Evolutionary conservation across 139 green algal species (phyloP), one percentile per base, ranked within the genome.

Genomic region (Tetradesmus obliquus): DNA sequence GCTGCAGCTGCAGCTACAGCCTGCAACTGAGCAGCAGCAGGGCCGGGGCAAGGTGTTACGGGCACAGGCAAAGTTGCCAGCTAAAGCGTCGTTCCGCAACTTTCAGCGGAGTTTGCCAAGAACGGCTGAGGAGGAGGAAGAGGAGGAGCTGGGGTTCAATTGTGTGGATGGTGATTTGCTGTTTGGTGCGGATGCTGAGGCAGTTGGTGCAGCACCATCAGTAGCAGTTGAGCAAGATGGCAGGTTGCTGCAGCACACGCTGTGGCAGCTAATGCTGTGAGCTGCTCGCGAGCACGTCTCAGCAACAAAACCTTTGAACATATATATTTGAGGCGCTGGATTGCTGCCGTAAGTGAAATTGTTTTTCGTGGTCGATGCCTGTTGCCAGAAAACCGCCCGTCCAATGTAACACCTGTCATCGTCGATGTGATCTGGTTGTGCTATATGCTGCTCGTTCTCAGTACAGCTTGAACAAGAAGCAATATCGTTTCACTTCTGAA

Each of bases 131-230:
- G 57, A 76, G 57, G 84, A 88, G 5, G 84, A 66, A 55, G 84
- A 88, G n/a, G 84, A 88, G n/a, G 57, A 76, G 7, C 22, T 88
- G 58, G 22, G 57, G 1, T 76, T 57, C 84, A 88, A 88, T 10
- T 88, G 84, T 88, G 84, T 88, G 51, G 84, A 88, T 57, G 84
- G 84, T n/a, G 84, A 88, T 9, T 2, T 88, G 57, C 84, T 88
- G n/a, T 58, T 76, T 76, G 82, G 6, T 0, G 19, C 3, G 15
- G 13, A 8, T 53, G 20, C 20, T 20, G 55, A 20, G 10, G 19
- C 19, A 71, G 54, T 55, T 72, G 55, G 54, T 19, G n/a, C 66
- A 74, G 51, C 13, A 71, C 12, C 20, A 32, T 19, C 55, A 72
- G 54, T 20, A 79, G 84, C 57, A 55, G 32, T 8, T 13, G 53